Evolutionary conservation across 2,329 filamentous ascomycete genomes (phyloP).

Genomic region (Phialocephala subalpina): DNA sequence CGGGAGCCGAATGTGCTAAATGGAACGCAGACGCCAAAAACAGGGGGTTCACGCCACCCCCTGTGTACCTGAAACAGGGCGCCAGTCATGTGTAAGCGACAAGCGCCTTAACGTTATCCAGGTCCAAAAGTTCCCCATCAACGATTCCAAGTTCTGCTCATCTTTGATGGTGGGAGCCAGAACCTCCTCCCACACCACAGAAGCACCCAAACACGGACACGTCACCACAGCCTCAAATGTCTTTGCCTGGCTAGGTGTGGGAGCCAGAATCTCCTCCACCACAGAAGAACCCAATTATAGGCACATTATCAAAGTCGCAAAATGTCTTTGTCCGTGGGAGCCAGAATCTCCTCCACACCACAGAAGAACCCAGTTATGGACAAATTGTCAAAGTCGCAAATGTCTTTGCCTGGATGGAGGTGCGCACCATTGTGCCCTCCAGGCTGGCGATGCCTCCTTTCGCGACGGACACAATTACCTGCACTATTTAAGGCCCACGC

Average conservation of each 20-base stretch:
- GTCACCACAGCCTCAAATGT: not conserved
- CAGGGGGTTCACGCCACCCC: slow-evolving; percentile 1
- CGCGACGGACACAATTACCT: not conserved
- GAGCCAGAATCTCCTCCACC: slow-evolving; percentile 21
- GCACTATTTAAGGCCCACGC: slow-evolving; percentile 20
- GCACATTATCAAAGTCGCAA: not conserved
- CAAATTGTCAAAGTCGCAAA: not conserved
- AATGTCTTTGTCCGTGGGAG: slow-evolving; percentile 13
- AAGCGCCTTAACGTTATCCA: slow-evolving; percentile 7
- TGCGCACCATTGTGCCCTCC: not conserved
- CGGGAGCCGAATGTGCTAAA: slow-evolving; percentile 15
- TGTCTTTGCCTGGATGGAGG: slow-evolving; percentile 10
- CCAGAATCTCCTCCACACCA: slow-evolving; percentile 21
- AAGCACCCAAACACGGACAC: no score
- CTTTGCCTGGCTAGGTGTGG: not conserved
- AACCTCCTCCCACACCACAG: no score
- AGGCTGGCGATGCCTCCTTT: slow-evolving; percentile 16
- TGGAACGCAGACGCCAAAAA: slow-evolving; percentile 13
- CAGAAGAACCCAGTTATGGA: slow-evolving; percentile 12
- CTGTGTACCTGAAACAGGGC: not conserved
- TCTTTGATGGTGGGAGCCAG: no score
- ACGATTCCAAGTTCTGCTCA: no score
- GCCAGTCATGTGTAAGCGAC: slow-evolving; percentile 13
- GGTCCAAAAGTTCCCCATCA: no score
- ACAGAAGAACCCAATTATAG: not conserved